Percentiles rank a stretch among this genome's conserved stretches.
Evolutionary conservation across 768 basidiomycete genomes (phyloP).

Genomic region (Tubosaeta sp.): DNA sequence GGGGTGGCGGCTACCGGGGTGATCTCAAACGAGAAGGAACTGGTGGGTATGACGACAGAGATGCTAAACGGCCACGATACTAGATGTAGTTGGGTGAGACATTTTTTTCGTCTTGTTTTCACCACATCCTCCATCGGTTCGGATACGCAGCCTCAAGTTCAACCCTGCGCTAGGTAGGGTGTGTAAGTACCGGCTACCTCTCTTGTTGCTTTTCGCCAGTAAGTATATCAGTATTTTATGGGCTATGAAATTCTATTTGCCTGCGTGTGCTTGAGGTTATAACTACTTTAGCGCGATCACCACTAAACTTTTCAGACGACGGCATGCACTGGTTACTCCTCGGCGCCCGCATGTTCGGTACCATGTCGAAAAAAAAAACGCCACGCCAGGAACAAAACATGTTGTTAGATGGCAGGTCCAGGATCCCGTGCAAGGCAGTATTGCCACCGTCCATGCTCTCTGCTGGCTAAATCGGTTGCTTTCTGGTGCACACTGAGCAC

Average conservation of each 20-base stretch:
- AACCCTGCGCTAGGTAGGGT: constrained; percentile 30
- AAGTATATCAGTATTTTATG: constrained; percentile 33
- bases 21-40: constrained; percentile 75
- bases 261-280: no score
- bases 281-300: no score
- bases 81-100: constrained; percentile 44
- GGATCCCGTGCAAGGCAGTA: background rate
- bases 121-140: constrained; percentile 19
- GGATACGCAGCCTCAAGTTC: constrained; percentile 22
- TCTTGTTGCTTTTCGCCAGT: constrained; percentile 28
- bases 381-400: constrained; percentile 18
- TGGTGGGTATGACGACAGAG: constrained; percentile 79
- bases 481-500: background rate
- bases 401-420: background rate
- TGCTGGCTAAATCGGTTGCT: background rate
- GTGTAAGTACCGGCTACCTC: constrained; percentile 30
- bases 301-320: background rate
- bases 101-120: constrained; percentile 24
- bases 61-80: constrained; percentile 77
- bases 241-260: background rate
- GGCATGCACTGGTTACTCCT: no score
- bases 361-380: constrained; percentile 15
- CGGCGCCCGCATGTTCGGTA: constrained; percentile 8
- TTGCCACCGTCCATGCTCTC: background rate
- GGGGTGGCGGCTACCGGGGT: constrained; percentile 58